A percentile compares a stretch with the other conserved stretches of the same genome.
Evolutionary conservation across 805 yeast species (phyloP).

Genomic region (Cyberlindnera maritima): DNA sequence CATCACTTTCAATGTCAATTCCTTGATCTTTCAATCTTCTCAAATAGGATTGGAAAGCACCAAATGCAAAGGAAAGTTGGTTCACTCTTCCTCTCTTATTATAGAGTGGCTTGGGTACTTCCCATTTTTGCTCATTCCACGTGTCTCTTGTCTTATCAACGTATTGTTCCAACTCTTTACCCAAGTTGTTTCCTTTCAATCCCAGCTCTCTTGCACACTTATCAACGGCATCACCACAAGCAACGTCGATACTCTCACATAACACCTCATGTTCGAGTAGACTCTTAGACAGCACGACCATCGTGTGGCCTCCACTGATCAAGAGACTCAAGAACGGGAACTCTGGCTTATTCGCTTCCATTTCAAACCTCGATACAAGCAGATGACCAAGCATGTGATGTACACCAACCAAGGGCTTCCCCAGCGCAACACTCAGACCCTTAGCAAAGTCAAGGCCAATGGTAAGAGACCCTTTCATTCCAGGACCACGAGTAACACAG

Average conservation of each 20-base stretch:
- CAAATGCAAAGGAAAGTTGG: constrained; percentile 64
- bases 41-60: constrained; percentile 65
- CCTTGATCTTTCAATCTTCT: constrained; percentile 33
- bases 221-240: constrained; percentile 91
- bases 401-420: constrained; percentile 78
- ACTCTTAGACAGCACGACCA: constrained; percentile 67
- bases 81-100: constrained; percentile 46
- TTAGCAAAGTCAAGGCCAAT: constrained; percentile 83
- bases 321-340: constrained; percentile 75
- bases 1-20: constrained; percentile 19
- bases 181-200: constrained; percentile 77
- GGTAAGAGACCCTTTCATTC: constrained; percentile 86
- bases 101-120: constrained; percentile 51
- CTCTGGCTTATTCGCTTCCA: constrained; percentile 41
- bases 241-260: constrained; percentile 78
- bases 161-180: constrained; percentile 71
- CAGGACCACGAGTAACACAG: constrained; percentile 94
- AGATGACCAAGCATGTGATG: constrained; percentile 97
- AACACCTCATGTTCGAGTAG: constrained; percentile 67
- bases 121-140: constrained; percentile 26
- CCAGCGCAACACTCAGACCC: constrained; percentile 79
- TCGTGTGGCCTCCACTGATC: constrained; percentile 94
- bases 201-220: constrained; percentile 90
- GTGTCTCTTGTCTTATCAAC: constrained; percentile 35
- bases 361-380: constrained; percentile 55